A percentile compares a stretch with the other conserved stretches of the same genome.
These are phyloP conservation scores for Taphrina deformans DNA, from an alignment of 1,139 yeast species.

Conservation along the genomic window DNA sequence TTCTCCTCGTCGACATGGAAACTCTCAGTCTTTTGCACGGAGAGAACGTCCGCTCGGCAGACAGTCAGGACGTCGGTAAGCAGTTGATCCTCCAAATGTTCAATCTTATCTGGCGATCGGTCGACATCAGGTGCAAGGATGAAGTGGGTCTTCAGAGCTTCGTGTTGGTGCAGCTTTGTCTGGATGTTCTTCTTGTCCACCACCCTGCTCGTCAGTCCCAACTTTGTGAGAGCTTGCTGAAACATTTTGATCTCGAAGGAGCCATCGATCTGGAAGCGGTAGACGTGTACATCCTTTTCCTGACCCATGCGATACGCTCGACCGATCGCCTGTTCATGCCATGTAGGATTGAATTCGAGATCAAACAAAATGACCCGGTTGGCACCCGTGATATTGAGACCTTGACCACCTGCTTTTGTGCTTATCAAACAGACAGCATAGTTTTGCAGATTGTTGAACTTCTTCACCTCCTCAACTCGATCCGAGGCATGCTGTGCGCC, in stretches of 20 bases:
- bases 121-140: neutral
- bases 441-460: neutral
- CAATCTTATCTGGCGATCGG: neutral
- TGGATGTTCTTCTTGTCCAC: conserved; percentile 24
- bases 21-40: neutral
- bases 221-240: neutral
- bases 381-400: conserved; percentile 80
- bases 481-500: neutral
- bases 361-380: conserved; percentile 87
- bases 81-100: neutral
- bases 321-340: conserved; percentile 91
- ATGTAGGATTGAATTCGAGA: conserved; percentile 95
- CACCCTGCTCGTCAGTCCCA: conserved; percentile 12
- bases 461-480: neutral
- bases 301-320: conserved; percentile 90
- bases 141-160: neutral
- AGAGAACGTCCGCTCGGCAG: neutral
- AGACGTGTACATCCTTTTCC: conserved; percentile 40
- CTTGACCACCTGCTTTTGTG: conserved; percentile 94
- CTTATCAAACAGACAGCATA: conserved; percentile 60
- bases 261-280: conserved; percentile 13
- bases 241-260: conserved; percentile 8
- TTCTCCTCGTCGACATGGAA: conserved; percentile 2
- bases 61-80: neutral
- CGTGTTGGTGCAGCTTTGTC: neutral